phyloP scores from a whole-genome alignment of 345 rosid species.

The Moricandia arvensis region DNA sequence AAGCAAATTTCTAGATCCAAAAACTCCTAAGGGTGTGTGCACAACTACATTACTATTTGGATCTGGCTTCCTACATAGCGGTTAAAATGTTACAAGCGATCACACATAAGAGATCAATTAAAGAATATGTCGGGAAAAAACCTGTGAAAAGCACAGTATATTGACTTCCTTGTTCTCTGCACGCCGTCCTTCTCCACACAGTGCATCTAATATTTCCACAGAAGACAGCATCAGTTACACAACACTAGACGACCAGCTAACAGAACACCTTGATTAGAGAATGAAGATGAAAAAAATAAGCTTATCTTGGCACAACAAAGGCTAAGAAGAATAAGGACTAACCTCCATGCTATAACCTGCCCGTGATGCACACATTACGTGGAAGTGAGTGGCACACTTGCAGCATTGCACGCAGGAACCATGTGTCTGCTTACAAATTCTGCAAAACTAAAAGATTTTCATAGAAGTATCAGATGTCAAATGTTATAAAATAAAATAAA shows the following conservation, averaged over 20 bases:
- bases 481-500: background rate
- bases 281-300: background rate
- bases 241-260: conserved; percentile 5
- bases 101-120: background rate
- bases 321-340: conserved; percentile 33
- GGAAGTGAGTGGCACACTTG: conserved; percentile 91
- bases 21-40: conserved; percentile 66
- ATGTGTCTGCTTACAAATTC: conserved; percentile 66
- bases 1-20: conserved; percentile 67
- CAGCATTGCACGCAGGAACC: conserved; percentile 88
- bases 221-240: conserved; percentile 15
- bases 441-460: conserved; percentile 53
- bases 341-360: conserved; percentile 92
- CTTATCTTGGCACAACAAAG: conserved; percentile 9
- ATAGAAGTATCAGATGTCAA: conserved; percentile 23
- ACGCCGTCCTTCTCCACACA: conserved; percentile 72
- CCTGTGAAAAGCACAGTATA: conserved; percentile 91
- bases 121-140: conserved; percentile 17
- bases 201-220: conserved; percentile 56
- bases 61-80: conserved; percentile 52
- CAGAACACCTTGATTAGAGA: background rate
- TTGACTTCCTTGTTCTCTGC: conserved; percentile 67
- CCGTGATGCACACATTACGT: conserved; percentile 74
- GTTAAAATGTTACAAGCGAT: conserved; percentile 11
- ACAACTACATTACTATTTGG: conserved; percentile 65